phyloP scores from a whole-genome alignment of 192 early-diverging fungal species.

The Coemansia sp. region DNA sequence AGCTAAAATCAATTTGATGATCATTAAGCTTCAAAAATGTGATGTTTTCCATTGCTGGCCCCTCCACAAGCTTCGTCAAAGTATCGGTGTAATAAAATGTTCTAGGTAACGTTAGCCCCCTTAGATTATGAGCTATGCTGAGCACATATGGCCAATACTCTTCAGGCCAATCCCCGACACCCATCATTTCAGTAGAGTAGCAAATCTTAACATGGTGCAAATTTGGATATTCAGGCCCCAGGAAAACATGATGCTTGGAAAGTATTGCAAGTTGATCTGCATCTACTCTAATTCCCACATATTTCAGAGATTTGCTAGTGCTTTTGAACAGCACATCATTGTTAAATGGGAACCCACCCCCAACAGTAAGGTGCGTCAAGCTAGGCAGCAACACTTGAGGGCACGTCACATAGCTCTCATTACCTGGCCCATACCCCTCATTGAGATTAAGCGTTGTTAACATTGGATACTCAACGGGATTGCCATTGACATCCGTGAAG shows the following conservation, averaged over 20 bases:
- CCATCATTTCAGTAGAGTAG: neutral
- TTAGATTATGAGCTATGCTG: neutral
- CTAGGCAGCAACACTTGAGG: neutral
- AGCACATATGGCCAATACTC: neutral
- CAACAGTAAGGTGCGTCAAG: neutral
- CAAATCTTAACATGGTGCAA: neutral
- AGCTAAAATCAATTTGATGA: neutral
- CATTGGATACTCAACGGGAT: neutral
- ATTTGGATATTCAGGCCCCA: neutral
- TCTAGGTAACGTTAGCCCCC: neutral
- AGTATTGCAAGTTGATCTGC: neutral
- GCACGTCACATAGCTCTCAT: neutral
- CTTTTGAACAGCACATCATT: neutral
- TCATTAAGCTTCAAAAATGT: neutral
- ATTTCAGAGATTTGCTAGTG: neutral
- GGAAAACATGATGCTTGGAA: neutral
- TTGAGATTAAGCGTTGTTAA: neutral
- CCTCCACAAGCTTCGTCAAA: neutral
- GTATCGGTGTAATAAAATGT: neutral
- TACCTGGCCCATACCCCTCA: too few species aligned
- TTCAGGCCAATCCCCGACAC: neutral
- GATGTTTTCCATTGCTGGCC: neutral
- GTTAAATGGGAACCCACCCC: neutral
- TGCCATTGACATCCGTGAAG: neutral
- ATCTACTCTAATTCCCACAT: neutral